Conservation (phyloP, 164 flowering plant genomes). For the Vitis amurensis region DNA sequence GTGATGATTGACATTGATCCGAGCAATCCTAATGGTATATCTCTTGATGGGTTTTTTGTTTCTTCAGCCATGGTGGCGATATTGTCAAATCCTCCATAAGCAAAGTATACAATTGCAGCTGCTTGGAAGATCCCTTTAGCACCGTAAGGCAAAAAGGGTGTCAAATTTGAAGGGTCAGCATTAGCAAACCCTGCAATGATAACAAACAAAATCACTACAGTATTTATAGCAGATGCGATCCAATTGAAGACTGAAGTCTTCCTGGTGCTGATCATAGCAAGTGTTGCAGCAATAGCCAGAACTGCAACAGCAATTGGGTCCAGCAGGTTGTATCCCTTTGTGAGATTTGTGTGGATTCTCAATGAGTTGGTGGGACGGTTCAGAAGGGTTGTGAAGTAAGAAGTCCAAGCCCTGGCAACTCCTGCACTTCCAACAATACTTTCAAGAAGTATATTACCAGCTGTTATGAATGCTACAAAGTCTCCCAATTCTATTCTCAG, state of each 20-base stretch:
- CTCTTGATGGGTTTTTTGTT: constrained; percentile 59
- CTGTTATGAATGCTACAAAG: constrained; percentile 45
- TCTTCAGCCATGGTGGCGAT: constrained; percentile 76
- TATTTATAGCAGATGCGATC: constrained; percentile 50
- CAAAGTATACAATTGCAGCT: constrained; percentile 59
- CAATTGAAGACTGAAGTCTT: constrained; percentile 50
- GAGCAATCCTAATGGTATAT: constrained; percentile 58
- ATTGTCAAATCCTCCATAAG: constrained; percentile 62
- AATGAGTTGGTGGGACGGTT: constrained; percentile 39
- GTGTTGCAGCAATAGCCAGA: constrained; percentile 23
- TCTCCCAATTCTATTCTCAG: constrained; percentile 73
- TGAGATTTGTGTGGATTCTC: constrained; percentile 42
- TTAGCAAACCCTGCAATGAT: constrained; percentile 54
- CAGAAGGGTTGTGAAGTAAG: constrained; percentile 57
- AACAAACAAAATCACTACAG: constrained; percentile 51
- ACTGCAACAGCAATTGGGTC: constrained; percentile 67
- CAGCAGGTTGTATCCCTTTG: constrained; percentile 40
- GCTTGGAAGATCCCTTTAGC: constrained; percentile 53
- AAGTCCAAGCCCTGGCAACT: constrained; percentile 73
- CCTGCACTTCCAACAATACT: constrained; percentile 62
- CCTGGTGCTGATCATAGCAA: constrained; percentile 55
- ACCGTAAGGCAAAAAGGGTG: constrained; percentile 50
- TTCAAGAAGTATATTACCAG: constrained; percentile 52
- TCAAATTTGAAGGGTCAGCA: constrained; percentile 43
- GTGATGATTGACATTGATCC: constrained; percentile 68